Percentiles rank a stretch among this genome's conserved stretches.
Evolutionary conservation across 2,329 filamentous ascomycete genomes (phyloP).

Genomic region (Grosmannia serpens): DNA sequence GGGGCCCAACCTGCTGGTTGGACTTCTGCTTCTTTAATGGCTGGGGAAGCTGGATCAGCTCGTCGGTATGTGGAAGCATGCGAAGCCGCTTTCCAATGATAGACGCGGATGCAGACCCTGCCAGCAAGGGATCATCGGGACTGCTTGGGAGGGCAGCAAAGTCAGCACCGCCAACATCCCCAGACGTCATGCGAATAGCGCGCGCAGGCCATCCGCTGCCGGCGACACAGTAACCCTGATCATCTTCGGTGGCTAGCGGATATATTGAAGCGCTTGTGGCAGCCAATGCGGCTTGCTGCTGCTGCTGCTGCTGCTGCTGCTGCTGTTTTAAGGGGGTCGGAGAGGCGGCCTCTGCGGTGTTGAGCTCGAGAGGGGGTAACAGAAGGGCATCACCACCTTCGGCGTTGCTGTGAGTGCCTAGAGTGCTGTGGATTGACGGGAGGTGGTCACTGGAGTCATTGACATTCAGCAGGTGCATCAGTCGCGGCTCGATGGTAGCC

Average conservation of each 20-base stretch:
- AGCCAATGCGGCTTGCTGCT: not conserved
- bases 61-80: constrained; percentile 36
- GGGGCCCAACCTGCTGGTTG: constrained; percentile 30
- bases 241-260: not conserved
- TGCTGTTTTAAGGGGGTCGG: not conserved
- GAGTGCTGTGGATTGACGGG: constrained; percentile 25
- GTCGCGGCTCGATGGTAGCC: constrained; percentile 56
- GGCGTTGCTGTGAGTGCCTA: constrained; percentile 20
- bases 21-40: constrained; percentile 55
- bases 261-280: not conserved
- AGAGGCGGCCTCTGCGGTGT: constrained; percentile 27
- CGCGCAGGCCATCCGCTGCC: constrained; percentile 3
- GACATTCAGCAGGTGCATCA: constrained; percentile 52
- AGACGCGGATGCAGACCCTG: constrained; percentile 1
- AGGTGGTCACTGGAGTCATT: constrained; percentile 26
- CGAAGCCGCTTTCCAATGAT: constrained; percentile 9
- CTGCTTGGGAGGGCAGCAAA: not conserved
- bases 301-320: not conserved
- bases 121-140: constrained; percentile 28
- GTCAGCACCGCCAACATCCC: not conserved
- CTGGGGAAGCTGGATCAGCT: constrained; percentile 52
- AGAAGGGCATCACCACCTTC: constrained; percentile 19
- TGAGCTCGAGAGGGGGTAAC: constrained; percentile 41
- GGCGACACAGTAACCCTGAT: not conserved
- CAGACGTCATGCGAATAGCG: constrained; percentile 5